Conservation (phyloP, 164 flowering plant genomes). For the Houttuynia cordata region DNA sequence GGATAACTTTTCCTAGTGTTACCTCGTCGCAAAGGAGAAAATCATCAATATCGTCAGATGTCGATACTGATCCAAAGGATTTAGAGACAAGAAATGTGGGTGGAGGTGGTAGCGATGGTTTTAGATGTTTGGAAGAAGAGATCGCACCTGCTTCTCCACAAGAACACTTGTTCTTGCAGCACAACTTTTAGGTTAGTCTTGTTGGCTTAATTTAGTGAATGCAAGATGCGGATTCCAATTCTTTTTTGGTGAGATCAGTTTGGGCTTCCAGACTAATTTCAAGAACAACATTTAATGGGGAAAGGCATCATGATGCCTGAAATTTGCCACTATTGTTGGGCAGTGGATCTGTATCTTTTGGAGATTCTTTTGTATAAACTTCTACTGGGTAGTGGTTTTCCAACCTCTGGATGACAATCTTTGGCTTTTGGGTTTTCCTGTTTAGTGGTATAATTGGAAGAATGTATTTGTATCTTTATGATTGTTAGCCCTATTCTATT, state of each 20-base stretch:
- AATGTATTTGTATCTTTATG: not conserved
- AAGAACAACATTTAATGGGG: not conserved
- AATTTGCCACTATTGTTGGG: no score
- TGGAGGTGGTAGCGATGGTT: slow-evolving; percentile 32
- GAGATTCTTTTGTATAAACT: no score
- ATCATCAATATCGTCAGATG: slow-evolving; percentile 66
- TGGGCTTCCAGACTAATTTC: not conserved
- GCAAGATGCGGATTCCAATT: not conserved
- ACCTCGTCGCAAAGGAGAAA: slow-evolving; percentile 90
- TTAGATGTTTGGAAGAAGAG: slow-evolving; percentile 82
- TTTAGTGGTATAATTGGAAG: not conserved
- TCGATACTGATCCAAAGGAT: slow-evolving; percentile 50
- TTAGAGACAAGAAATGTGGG: slow-evolving; percentile 29
- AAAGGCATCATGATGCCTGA: not conserved
- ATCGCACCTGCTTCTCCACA: slow-evolving; percentile 92
- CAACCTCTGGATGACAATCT: no score
- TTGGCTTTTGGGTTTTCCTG: no score
- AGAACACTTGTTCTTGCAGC: slow-evolving; percentile 73
- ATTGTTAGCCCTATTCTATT: not conserved
- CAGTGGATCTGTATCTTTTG: no score
- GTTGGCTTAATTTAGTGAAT: not conserved
- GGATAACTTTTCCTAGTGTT: slow-evolving; percentile 97
- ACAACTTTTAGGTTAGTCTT: slow-evolving; percentile 43
- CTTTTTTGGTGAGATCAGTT: not conserved
- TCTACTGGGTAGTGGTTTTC: no score